Evolutionary conservation across 768 basidiomycete genomes (phyloP).

Genomic region (Boletellus ananiceps): DNA sequence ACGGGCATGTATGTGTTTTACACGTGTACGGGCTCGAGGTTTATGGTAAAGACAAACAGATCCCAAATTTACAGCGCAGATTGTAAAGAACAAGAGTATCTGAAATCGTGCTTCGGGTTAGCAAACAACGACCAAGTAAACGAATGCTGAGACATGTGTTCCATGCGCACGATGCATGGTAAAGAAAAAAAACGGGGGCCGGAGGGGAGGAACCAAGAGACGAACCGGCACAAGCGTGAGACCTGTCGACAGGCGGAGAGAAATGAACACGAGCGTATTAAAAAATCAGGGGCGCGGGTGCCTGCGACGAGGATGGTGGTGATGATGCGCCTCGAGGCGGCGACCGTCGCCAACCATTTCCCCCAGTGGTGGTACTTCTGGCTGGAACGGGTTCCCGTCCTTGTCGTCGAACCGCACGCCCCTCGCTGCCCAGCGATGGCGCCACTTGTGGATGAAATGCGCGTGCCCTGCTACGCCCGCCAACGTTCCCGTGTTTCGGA

Average conservation of each 20-base stretch:
- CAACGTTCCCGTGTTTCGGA: conserved; percentile 40
- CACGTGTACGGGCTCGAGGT: background rate
- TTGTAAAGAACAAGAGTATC: too few relatives aligned
- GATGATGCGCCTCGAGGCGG: background rate
- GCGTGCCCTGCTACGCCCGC: conserved; percentile 27
- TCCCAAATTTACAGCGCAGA: too few relatives aligned
- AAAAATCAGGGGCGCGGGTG: background rate
- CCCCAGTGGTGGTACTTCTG: background rate
- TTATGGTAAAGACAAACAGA: too few relatives aligned
- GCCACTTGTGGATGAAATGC: conserved; percentile 28
- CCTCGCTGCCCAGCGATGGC: conserved; percentile 23
- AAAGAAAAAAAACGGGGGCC: too few relatives aligned
- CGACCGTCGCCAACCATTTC: background rate
- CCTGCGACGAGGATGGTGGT: background rate
- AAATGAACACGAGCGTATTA: too few relatives aligned
- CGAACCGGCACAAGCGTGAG: too few relatives aligned
- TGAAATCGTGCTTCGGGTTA: too few relatives aligned
- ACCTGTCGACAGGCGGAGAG: too few relatives aligned
- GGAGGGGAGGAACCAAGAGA: background rate
- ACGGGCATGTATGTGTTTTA: background rate
- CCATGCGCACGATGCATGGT: too few relatives aligned
- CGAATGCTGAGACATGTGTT: too few relatives aligned
- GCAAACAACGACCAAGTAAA: too few relatives aligned
- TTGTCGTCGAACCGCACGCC: conserved; percentile 32
- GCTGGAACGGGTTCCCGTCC: conserved; percentile 23